These are phyloP conservation scores for Hyphopichia buzzinii DNA, from an alignment of 1,139 yeast genomes.

Conservation along the genomic window DNA sequence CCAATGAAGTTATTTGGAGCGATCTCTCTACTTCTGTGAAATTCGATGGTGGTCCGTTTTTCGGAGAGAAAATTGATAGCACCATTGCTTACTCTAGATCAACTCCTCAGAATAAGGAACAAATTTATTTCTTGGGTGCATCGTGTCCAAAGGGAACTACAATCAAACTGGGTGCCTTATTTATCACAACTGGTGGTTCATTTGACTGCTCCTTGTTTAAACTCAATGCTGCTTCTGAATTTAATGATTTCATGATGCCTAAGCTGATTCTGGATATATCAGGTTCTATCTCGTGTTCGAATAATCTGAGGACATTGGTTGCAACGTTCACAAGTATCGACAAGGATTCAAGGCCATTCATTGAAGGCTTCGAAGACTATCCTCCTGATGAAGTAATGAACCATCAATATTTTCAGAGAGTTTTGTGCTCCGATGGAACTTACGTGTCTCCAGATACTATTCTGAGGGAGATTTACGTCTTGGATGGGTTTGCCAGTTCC, in stretches of 20 bases:
- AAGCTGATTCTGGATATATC: slow-evolving; percentile 6
- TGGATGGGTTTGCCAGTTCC: slow-evolving; percentile 10
- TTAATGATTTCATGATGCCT: slow-evolving; percentile 18
- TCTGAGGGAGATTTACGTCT: slow-evolving; percentile 10
- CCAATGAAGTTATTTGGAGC: slow-evolving; percentile 12
- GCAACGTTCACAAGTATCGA: slow-evolving; percentile 10
- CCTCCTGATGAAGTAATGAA: slow-evolving; percentile 8
- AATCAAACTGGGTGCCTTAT: slow-evolving; percentile 10
- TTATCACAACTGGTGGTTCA: slow-evolving; percentile 11
- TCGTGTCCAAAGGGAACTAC: slow-evolving; percentile 14
- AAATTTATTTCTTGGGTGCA: slow-evolving; percentile 14
- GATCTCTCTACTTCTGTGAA: slow-evolving; percentile 10
- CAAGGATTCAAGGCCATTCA: slow-evolving; percentile 12
- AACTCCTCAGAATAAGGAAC: slow-evolving; percentile 15
- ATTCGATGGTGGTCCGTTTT: slow-evolving; percentile 14
- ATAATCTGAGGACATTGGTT: slow-evolving; percentile 7
- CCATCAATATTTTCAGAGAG: slow-evolving; percentile 12
- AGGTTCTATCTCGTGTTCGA: slow-evolving; percentile 8
- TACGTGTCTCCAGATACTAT: slow-evolving; percentile 6
- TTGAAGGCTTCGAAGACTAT: slow-evolving; percentile 15
- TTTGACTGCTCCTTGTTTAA: slow-evolving; percentile 15
- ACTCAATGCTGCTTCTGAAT: slow-evolving; percentile 10
- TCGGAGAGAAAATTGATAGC: slow-evolving; percentile 8
- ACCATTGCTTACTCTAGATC: slow-evolving; percentile 17
- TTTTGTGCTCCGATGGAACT: slow-evolving; percentile 14